Percentiles rank a stretch among this genome's conserved stretches.
Evolutionary conservation across 192 early-diverging fungal species (phyloP).

Genomic region (Coemansia sp.): DNA sequence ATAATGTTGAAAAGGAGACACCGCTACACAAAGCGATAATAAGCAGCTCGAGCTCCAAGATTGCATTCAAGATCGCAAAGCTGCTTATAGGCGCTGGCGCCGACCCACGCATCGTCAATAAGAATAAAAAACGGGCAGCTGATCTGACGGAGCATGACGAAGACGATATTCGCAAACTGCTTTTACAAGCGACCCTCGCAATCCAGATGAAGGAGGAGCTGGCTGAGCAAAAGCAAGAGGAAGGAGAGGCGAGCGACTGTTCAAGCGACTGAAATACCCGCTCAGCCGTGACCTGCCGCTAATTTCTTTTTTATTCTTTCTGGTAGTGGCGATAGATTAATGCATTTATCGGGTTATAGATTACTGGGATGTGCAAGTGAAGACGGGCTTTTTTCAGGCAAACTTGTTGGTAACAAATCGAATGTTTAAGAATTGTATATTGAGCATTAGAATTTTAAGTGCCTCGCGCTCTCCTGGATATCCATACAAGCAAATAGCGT

Average conservation of each 20-base stretch:
- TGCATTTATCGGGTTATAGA: not conserved
- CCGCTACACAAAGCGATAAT: constrained; percentile 68
- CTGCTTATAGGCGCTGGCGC: constrained; percentile 57
- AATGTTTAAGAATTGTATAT: too few species aligned
- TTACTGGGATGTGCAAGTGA: not conserved
- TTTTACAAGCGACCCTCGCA: constrained; percentile 28
- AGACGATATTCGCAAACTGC: constrained; percentile 30
- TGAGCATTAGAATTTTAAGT: too few species aligned
- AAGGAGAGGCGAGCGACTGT: constrained; percentile 14
- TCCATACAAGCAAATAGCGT: too few species aligned
- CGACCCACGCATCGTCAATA: constrained; percentile 46
- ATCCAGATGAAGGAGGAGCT: constrained; percentile 9
- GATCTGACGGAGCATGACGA: constrained; percentile 30
- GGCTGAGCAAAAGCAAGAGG: not conserved
- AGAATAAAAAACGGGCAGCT: constrained; percentile 25
- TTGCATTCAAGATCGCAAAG: constrained; percentile 60
- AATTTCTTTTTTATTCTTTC: too few species aligned
- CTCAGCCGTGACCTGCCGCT: too few species aligned
- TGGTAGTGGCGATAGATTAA: too few species aligned
- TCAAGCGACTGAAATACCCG: constrained; percentile 33
- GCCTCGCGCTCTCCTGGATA: too few species aligned
- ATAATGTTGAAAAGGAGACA: constrained; percentile 58
- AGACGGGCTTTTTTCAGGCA: not conserved
- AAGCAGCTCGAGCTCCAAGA: constrained; percentile 54
- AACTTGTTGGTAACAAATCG: too few species aligned